These are phyloP conservation scores for Phyllosticta ampelicida DNA, from an alignment of 2,329 filamentous ascomycete genomes.

Conservation along the genomic window DNA sequence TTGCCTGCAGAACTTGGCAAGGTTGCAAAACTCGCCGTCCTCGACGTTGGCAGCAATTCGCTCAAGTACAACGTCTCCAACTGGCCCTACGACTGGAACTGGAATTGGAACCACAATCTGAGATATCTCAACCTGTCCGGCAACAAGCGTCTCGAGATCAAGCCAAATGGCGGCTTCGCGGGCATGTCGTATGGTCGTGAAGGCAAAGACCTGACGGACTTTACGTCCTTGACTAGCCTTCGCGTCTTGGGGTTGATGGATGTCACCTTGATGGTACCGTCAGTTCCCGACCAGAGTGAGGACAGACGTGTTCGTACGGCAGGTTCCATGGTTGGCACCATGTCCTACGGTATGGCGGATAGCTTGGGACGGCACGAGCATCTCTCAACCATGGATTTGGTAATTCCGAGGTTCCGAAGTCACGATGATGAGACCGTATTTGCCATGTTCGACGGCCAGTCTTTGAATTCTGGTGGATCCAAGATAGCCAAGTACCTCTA, in stretches of 20 bases:
- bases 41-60: slow-evolving; percentile 90
- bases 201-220: slow-evolving; percentile 73
- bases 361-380: slow-evolving; percentile 89
- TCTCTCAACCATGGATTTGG: slow-evolving; percentile 87
- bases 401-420: slow-evolving; percentile 83
- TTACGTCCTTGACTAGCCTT: slow-evolving; percentile 72
- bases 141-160: slow-evolving; percentile 92
- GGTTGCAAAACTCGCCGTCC: slow-evolving; percentile 78
- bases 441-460: slow-evolving; percentile 92
- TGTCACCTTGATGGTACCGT: slow-evolving; percentile 86
- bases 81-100: slow-evolving; percentile 99
- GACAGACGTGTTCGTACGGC: slow-evolving; percentile 94
- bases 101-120: slow-evolving; percentile 94
- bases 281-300: slow-evolving; percentile 88
- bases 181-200: slow-evolving; percentile 41
- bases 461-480: slow-evolving; percentile 78
- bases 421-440: slow-evolving; percentile 83
- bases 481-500: slow-evolving; percentile 95
- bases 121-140: slow-evolving; percentile 93
- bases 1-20: slow-evolving; percentile 91
- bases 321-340: slow-evolving; percentile 78
- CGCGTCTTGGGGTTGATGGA: slow-evolving; percentile 93
- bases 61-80: slow-evolving; percentile 99
- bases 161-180: slow-evolving; percentile 49
- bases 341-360: slow-evolving; percentile 97